phyloP scores from a whole-genome alignment of 1,284 basidiomycete species.

The Cerrena zonata region DNA sequence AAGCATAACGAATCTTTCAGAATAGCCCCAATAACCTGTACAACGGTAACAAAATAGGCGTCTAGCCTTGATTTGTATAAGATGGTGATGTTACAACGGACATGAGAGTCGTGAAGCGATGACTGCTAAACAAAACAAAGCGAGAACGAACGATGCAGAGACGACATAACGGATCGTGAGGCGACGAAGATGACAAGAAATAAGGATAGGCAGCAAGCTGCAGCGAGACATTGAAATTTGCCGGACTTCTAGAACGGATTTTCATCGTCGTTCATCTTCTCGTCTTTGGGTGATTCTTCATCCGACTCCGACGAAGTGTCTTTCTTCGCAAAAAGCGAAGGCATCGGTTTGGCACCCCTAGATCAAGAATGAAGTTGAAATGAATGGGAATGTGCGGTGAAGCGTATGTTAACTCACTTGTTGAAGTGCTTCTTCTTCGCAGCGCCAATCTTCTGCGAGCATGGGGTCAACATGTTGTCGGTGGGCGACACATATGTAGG shows the following conservation, averaged over 20 bases:
- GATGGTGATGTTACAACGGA: slow-evolving; percentile 4
- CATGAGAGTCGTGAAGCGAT: not conserved
- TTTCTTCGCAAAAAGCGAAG: slow-evolving; percentile 49
- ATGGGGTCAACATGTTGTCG: slow-evolving; percentile 87
- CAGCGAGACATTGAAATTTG: slow-evolving; percentile 1
- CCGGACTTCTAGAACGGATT: slow-evolving; percentile 26
- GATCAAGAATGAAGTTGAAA: not conserved
- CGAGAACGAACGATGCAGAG: slow-evolving; percentile 4
- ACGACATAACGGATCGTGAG: slow-evolving; percentile 7
- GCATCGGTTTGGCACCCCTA: slow-evolving; percentile 55
- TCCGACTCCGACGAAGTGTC: slow-evolving; percentile 33
- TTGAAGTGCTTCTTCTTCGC: slow-evolving; percentile 88
- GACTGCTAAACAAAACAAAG: slow-evolving; percentile 4
- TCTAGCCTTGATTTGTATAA: not conserved
- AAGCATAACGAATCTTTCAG: too few relatives aligned
- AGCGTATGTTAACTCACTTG: slow-evolving; percentile 51
- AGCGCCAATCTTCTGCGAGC: slow-evolving; percentile 81
- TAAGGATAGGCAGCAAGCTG: not conserved
- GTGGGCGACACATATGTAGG: slow-evolving; percentile 83
- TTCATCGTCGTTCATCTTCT: slow-evolving; percentile 23
- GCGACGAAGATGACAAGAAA: not conserved
- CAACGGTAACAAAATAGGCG: not conserved
- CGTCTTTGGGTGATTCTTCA: slow-evolving; percentile 22
- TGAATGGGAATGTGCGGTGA: not conserved
- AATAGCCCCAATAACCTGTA: too few relatives aligned